Evolutionary conservation across 345 rosid genomes (phyloP).

Genomic region (Pelargonium nanum): DNA sequence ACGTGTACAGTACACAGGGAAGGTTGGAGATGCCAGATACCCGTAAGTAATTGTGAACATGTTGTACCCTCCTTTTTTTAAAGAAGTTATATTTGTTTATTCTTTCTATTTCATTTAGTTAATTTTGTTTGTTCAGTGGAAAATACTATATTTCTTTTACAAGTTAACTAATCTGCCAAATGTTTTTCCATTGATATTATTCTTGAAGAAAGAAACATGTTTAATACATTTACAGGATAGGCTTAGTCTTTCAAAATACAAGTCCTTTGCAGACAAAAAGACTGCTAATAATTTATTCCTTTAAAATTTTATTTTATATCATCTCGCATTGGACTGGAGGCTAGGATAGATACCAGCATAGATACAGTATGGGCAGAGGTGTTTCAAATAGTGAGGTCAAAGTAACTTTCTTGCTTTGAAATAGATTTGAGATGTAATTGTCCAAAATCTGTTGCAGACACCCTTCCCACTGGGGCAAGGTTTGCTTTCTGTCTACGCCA

Average conservation of each 20-base stretch:
- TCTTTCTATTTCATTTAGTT: too few relatives aligned
- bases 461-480: slow-evolving; percentile 98
- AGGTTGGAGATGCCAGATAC: slow-evolving; percentile 95
- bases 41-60: slow-evolving; percentile 52
- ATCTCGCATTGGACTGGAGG: too few relatives aligned
- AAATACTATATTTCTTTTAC: too few relatives aligned
- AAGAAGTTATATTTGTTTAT: too few relatives aligned
- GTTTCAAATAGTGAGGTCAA: not conserved
- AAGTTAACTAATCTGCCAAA: not conserved
- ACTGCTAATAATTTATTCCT: not conserved
- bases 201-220: not conserved
- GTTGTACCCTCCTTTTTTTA: too few relatives aligned
- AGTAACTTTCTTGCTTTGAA: not conserved
- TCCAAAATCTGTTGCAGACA: slow-evolving; percentile 37
- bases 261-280: not conserved
- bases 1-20: slow-evolving; percentile 77
- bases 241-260: not conserved
- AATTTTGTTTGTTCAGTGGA: too few relatives aligned
- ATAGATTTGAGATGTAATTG: not conserved
- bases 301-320: too few relatives aligned
- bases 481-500: slow-evolving; percentile 86
- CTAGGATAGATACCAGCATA: too few relatives aligned
- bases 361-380: not conserved
- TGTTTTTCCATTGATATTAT: slow-evolving; percentile 1
- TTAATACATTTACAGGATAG: too few relatives aligned